Base-by-base conservation (phyloP, 176 grass and related monocot genomes). In the Triticum urartu region DNA sequence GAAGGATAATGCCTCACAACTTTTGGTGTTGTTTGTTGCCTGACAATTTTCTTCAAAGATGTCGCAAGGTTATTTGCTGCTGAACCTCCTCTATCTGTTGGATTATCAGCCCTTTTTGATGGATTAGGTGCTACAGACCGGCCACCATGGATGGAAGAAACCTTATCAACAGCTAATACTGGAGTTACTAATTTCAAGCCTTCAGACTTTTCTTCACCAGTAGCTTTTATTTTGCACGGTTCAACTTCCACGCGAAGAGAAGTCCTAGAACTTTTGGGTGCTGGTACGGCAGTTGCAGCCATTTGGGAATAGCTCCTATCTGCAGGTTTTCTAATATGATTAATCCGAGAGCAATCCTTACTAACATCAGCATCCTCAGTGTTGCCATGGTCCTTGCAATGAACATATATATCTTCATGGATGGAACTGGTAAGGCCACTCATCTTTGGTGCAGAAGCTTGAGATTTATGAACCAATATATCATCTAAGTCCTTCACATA, bases 1-100 rank as follows among this genome's bases (percentile, higher is more conserved):
- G 95, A 94, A 79, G 91, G 91, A 86, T 98, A 98, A 79, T 98
- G 84, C 84, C 91, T 91, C 56, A 82, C 79, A 93, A 92, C 76
- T 94, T 95, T 98, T 74, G 85, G 30, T 90, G 69, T 3, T 2
- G 87, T 77, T 75, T 91, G 89, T 78, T 95, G 91, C 61, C 83
- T 98, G 79, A 89, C 86, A 73, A 92, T 88, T 87, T 86, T 92
- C 70, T 91, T 95, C 59, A 86, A 36, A 82, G 89, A 92, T 88
- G 89, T 84, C 56, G 84, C 68, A 52, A 90, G 45, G 50, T 59
- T 86, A 89, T 94, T 91, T 74, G 81, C 40, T 80, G 83, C 77
- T 86, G 84, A 87, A 70, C 30, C 75, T 61, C 75, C 8, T 79
- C 56, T 95, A 18, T 87, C 84, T 74, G 90, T 67, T 82, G 79